Conservation (phyloP, 441 rosid genomes). For the Adansonia rubrostipa region DNA sequence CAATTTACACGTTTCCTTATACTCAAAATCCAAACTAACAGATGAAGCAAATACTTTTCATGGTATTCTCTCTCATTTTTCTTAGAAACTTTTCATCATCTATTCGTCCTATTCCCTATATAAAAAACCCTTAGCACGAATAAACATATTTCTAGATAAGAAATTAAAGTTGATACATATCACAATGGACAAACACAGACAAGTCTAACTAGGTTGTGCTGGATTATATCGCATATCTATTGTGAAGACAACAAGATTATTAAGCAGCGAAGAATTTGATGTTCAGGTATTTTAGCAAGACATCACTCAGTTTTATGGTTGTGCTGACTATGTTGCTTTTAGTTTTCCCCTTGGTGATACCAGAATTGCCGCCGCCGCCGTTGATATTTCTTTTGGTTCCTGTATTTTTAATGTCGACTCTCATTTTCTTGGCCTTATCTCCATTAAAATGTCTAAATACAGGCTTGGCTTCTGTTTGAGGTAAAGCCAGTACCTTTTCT, state of each 20-base stretch:
- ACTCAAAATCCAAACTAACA: not conserved
- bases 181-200: not conserved
- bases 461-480: not conserved
- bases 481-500: not conserved
- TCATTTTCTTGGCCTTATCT: conserved; percentile 29
- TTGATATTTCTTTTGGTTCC: conserved; percentile 32
- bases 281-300: not conserved
- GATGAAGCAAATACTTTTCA: not conserved
- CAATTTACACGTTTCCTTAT: not conserved
- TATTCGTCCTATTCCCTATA: not conserved
- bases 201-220: not conserved
- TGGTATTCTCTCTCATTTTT: not conserved
- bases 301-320: conserved; percentile 26
- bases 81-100: too few species aligned
- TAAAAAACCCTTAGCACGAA: not conserved
- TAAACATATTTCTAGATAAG: not conserved
- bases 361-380: conserved; percentile 45
- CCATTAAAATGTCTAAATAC: not conserved
- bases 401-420: conserved; percentile 37
- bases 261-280: not conserved
- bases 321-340: conserved; percentile 30
- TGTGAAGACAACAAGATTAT: not conserved
- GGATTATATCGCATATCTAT: not conserved
- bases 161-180: not conserved
- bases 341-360: conserved; percentile 34